Evolutionary conservation across 257 asterid genomes (phyloP), one percentile per base, ranked within the genome.

Genomic region (Solanum corneliomulleri): DNA sequence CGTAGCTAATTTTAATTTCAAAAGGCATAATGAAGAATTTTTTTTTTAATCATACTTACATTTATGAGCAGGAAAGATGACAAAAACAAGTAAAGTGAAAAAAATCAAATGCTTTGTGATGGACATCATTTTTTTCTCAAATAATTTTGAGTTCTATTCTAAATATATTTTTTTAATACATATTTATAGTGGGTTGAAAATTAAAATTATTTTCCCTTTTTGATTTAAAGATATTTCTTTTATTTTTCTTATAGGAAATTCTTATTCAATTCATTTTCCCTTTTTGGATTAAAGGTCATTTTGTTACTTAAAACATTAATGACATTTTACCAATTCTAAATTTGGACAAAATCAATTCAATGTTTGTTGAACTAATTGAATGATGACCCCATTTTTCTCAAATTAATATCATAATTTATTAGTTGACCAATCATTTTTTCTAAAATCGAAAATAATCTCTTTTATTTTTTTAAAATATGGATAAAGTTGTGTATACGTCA

Each of bases 401-500:
- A 25, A 68, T 68, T 27, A 29, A 68, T 5, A 27, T 68, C 6
- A 2, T 15, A 15, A 31, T 21, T 31, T 31, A 70, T 70, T 35
- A 31, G 11, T 31, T 70, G 44, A 70, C 77, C 16, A 70, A 70
- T 70, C 44, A 25, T 64, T 64, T 64, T 11, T 64, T 16, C 27
- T 11, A 5, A 64, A 1, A n/a, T 64, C 0, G 1, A 23, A n/a
- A n/a, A n/a, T 25, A 4, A 0, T n/a, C 4, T n/a, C 0, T 62
- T 62, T n/a, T n/a, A n/a, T 64, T 9, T n/a, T 18, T 25, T n/a
- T 64, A n/a, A n/a, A 11, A 64, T 64, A n/a, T 13, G 8, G 0
- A 2, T 62, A 62, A 62, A 11, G 14, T 11, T 62, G 1, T 62
- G 8, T 62, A 10, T 3, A 23, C 14, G 2, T 62, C 3, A 62